Base-by-base conservation (phyloP, 495 filamentous ascomycete genomes). In the Cercophora scortea region DNA sequence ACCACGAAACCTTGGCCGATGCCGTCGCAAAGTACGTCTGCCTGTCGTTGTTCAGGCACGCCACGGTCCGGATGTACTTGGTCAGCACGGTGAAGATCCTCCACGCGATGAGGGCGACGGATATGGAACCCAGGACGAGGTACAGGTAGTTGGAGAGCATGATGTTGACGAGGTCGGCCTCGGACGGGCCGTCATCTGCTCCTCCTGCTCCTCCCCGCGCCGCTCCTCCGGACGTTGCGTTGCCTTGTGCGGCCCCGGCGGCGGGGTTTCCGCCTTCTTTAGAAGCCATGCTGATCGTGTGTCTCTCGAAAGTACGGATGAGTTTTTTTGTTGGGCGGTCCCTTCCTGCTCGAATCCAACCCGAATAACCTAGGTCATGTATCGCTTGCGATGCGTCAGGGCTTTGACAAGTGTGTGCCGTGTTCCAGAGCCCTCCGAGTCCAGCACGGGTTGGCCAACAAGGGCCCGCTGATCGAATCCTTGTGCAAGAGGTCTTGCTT, bases 61-160 rank as follows among this genome's bases (percentile, higher is more conserved):
- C 72, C 55, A 96, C 76, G 19, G 85, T 85, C 51, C 93, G 84
- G 32, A 93, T 72, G 61, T 89, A 88, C 57, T 74, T 78, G 50
- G 85, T 74, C 33, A 86, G 73, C 13, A 79, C 70, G 11, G 85
- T 70, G 8, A 61, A 55, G 15, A 77, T 11, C 44, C 76, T 71
- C 76, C 76, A 81, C 52, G 69, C 51, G 32, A 72, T 58, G 18
- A 79, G 58, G 8, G 59, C 64, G n/a, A 47, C 66, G 6, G 74
- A 68, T 6, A 76, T 56, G 17, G 65, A 61, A 11, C 64, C 76
- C 54, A 72, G 65, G 32, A 79, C 69, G 45, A 75, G 52, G 44
- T 77, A 62, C 32, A 79, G 63, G 54, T 79, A 79, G 51, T 72
- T 58, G 10, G 70, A 67, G 13, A 81, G 67, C 41, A 69, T 60